Conservation (phyloP, 306 rosid species). For the Ammopiptanthus mongolicus region DNA sequence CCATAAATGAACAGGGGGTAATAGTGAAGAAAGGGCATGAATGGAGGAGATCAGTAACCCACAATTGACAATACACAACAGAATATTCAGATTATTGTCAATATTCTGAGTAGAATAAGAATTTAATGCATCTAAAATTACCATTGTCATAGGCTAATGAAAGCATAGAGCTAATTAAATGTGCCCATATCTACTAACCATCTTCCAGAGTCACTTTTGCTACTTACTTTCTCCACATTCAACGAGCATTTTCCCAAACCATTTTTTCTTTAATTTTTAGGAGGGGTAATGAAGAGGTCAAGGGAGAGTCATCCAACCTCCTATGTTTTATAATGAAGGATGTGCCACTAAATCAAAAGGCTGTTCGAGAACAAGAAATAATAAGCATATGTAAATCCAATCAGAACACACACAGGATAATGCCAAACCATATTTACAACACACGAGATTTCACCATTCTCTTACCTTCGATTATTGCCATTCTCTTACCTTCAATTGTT, state of each 20-base stretch:
- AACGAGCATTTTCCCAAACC: neutral
- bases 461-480: too few species aligned
- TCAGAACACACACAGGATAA: neutral
- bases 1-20: neutral
- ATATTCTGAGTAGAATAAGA: neutral
- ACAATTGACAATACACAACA: neutral
- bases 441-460: neutral
- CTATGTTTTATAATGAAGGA: neutral
- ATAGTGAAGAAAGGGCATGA: neutral
- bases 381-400: neutral
- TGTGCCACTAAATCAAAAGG: neutral
- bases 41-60: neutral
- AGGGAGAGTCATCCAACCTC: neutral
- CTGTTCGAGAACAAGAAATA: neutral
- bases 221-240: neutral
- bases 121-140: neutral
- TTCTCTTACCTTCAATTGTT: neutral
- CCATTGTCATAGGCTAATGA: neutral
- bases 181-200: neutral
- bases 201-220: neutral
- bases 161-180: neutral
- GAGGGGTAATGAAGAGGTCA: neutral
- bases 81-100: neutral
- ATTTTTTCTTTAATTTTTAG: neutral
- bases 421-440: neutral